Percentiles rank a stretch among this genome's conserved stretches.
Evolutionary conservation across 768 basidiomycete genomes (phyloP).

Genomic region (Lactifluus echinatus): DNA sequence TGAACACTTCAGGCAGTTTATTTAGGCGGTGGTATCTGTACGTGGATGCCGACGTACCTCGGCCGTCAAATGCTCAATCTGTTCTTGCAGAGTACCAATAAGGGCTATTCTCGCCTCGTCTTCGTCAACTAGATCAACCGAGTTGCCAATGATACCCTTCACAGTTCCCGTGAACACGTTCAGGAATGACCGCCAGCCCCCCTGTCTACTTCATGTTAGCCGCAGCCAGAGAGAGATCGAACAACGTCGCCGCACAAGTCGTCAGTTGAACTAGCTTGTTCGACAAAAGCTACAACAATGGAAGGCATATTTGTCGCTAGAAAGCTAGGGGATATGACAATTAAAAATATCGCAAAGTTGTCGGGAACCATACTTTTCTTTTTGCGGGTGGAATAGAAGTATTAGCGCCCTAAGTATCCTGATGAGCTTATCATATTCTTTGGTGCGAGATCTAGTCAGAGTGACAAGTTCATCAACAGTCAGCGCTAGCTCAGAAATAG

Average conservation of each 20-base stretch:
- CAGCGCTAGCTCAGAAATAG: conserved; percentile 41
- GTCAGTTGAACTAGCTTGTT: conserved; percentile 6
- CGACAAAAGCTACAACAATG: conserved; percentile 6
- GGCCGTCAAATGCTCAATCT: conserved; percentile 54
- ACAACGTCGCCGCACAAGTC: neutral
- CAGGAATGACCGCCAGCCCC: conserved; percentile 55
- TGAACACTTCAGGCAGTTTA: conserved; percentile 33
- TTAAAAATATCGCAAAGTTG: neutral
- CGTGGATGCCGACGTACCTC: conserved; percentile 40
- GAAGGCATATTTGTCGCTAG: neutral
- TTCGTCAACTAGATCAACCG: conserved; percentile 39
- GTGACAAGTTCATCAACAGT: conserved; percentile 53
- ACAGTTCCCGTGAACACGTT: conserved; percentile 53
- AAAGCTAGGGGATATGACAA: neutral
- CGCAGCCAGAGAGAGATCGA: neutral
- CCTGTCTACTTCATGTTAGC: conserved; percentile 38
- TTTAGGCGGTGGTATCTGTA: neutral
- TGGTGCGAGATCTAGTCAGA: conserved; percentile 51
- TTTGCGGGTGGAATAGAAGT: conserved; percentile 47
- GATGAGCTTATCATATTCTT: conserved; percentile 53
- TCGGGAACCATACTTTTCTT: conserved; percentile 39
- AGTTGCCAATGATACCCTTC: conserved; percentile 57
- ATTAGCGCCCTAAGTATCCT: conserved; percentile 51
- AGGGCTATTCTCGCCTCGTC: conserved; percentile 33
- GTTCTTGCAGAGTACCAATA: conserved; percentile 45